Conservation (phyloP, 768 basidiomycete species). For the Tylopilus subfusipes region DNA sequence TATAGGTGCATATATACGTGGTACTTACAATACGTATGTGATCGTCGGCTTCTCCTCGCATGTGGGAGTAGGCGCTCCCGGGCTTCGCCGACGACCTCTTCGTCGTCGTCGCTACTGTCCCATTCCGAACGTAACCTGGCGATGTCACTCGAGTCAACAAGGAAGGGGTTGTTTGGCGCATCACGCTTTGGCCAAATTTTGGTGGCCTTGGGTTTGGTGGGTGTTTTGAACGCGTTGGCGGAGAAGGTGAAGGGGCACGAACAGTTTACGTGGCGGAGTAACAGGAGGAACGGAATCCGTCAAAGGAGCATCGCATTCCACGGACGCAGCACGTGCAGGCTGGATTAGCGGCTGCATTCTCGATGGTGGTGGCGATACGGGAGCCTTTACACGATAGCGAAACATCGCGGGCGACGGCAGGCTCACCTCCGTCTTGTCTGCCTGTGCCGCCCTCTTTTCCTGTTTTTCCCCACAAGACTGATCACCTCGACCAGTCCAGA, state of each 20-base stretch:
- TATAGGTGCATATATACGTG: background rate
- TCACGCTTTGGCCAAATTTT: conserved; percentile 44
- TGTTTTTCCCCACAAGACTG: conserved; percentile 9
- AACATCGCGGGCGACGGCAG: conserved; percentile 39
- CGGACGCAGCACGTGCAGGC: conserved; percentile 26
- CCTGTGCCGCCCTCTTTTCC: conserved; percentile 1
- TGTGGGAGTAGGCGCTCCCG: conserved; percentile 35
- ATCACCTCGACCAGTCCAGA: conserved; percentile 25
- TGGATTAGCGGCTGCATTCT: conserved; percentile 41
- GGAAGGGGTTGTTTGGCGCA: conserved; percentile 72
- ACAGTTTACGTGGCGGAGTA: conserved; percentile 23
- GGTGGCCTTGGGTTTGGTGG: conserved; percentile 38
- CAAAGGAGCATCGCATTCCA: conserved; percentile 13
- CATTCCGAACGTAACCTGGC: conserved; percentile 22
- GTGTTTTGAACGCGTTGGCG: conserved; percentile 32
- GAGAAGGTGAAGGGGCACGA: conserved; percentile 19
- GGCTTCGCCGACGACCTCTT: conserved; percentile 33
- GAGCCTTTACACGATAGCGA: conserved; percentile 36
- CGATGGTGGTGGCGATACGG: conserved; percentile 67
- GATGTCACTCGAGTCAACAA: conserved; percentile 36
- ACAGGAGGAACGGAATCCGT: conserved; percentile 17
- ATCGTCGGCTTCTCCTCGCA: conserved; percentile 58
- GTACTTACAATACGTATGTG: conserved; percentile 70
- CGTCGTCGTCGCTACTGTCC: conserved; percentile 29
- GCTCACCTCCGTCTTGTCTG: conserved; percentile 9